Evolutionary conservation across 2,329 filamentous ascomycete genomes (phyloP).

Genomic region (Penicillium palitans): DNA sequence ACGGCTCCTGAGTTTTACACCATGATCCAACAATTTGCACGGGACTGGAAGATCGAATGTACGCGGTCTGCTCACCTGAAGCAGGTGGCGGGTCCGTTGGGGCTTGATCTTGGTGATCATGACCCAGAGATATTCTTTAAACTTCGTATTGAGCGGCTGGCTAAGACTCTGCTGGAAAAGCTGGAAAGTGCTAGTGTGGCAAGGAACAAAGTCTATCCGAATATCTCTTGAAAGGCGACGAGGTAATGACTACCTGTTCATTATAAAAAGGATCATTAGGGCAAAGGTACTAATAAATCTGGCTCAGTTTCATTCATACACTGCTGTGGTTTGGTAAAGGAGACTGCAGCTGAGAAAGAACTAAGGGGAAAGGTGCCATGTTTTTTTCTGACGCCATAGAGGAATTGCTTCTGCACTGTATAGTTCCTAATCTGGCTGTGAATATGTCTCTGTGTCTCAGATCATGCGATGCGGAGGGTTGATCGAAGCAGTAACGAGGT

Average conservation of each 20-base stretch:
- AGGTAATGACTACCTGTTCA: background rate
- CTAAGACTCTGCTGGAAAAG: background rate
- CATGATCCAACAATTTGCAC: constrained; percentile 9
- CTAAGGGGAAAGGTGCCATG: too few relatives aligned
- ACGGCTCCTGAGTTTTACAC: constrained; percentile 4
- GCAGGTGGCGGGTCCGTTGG: background rate
- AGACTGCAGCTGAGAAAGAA: too few relatives aligned
- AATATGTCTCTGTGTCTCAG: too few relatives aligned
- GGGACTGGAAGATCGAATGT: constrained; percentile 13
- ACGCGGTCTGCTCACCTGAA: constrained; percentile 2
- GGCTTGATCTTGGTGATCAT: constrained; percentile 3
- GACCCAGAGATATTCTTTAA: constrained; percentile 8
- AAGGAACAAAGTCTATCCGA: constrained; percentile 20
- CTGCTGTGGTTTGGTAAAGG: too few relatives aligned
- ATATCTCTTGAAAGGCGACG: background rate
- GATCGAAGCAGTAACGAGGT: too few relatives aligned
- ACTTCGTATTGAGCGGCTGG: constrained; percentile 2
- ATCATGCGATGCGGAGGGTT: too few relatives aligned
- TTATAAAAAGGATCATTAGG: too few relatives aligned
- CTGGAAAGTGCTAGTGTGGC: background rate
- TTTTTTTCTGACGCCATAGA: too few relatives aligned
- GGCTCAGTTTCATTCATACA: too few relatives aligned
- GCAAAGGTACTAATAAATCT: too few relatives aligned
- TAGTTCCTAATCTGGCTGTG: too few relatives aligned
- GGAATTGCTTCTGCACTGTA: too few relatives aligned